Percentiles rank a stretch among this genome's conserved stretches.
Conservation (phyloP, 306 rosid species). For the Vigna hirtella region DNA sequence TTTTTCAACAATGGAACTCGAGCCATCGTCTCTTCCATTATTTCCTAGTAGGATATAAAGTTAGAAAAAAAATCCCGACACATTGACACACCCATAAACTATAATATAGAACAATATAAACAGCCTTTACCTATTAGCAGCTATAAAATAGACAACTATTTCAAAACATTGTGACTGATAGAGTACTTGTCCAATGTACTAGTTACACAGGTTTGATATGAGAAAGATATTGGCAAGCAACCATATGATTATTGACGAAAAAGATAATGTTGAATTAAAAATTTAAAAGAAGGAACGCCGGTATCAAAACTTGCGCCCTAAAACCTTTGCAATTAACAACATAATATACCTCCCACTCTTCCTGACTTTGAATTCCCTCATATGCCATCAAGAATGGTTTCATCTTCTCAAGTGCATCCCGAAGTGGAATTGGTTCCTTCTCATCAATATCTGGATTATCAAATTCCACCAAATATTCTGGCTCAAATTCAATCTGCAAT, state of each 20-base stretch:
- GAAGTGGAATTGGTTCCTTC: constrained; percentile 79
- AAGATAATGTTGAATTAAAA: constrained; percentile 24
- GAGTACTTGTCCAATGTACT: constrained; percentile 32
- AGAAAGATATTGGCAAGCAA: constrained; percentile 28
- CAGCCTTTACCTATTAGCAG: constrained; percentile 1
- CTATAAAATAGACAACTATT: constrained; percentile 8
- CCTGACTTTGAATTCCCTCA: constrained; percentile 85
- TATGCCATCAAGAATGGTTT: constrained; percentile 94
- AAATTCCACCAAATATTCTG: constrained; percentile 84
- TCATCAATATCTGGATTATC: constrained; percentile 94
- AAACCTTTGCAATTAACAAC: constrained; percentile 26
- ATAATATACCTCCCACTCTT: constrained; percentile 93
- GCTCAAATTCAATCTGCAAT: constrained; percentile 91
- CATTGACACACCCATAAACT: neutral
- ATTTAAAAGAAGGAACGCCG: neutral
- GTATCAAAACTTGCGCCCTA: neutral
- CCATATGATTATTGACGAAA: constrained; percentile 27
- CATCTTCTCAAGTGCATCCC: constrained; percentile 89
- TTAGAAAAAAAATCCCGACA: constrained; percentile 40
- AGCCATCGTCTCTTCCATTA: constrained; percentile 78
- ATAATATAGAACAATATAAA: neutral
- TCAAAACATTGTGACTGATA: constrained; percentile 13
- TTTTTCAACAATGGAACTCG: constrained; percentile 79
- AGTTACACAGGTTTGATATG: constrained; percentile 10
- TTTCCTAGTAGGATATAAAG: constrained; percentile 60